Evolutionary conservation across 257 asterid species (phyloP).

Genomic region (Verbena officinalis): DNA sequence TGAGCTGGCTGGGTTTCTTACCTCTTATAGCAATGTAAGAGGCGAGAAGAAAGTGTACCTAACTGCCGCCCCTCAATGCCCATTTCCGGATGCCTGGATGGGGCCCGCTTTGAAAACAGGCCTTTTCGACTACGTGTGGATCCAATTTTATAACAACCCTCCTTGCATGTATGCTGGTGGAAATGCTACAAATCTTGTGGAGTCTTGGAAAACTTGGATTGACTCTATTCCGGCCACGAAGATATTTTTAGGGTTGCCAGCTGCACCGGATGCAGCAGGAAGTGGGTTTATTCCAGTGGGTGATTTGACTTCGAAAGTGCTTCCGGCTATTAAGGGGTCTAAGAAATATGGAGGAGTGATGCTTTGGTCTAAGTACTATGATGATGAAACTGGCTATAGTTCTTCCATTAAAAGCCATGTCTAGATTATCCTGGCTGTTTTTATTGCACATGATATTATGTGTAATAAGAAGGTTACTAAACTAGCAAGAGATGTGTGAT

Average conservation of each 20-base stretch:
- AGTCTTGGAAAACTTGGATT: constrained; percentile 51
- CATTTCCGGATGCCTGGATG: constrained; percentile 57
- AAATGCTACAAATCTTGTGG: constrained; percentile 31
- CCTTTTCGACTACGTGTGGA: constrained; percentile 63
- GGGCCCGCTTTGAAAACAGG: constrained; percentile 58
- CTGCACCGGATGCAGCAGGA: constrained; percentile 64
- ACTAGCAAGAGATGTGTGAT: constrained; percentile 5
- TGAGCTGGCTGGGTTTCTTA: constrained; percentile 48
- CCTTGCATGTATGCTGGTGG: constrained; percentile 52
- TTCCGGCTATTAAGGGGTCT: constrained; percentile 58
- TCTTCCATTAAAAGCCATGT: constrained; percentile 53
- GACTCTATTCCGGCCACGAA: constrained; percentile 46
- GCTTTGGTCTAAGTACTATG: constrained; percentile 67
- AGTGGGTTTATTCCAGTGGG: constrained; percentile 54
- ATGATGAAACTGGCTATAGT: constrained; percentile 57
- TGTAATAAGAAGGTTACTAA: background rate
- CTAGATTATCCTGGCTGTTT: constrained; percentile 17
- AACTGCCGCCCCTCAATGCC: constrained; percentile 70
- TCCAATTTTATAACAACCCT: constrained; percentile 64
- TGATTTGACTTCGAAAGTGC: constrained; percentile 45
- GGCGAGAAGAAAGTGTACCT: constrained; percentile 42
- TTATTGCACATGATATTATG: too few species aligned
- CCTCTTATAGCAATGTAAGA: constrained; percentile 38
- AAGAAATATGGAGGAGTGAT: constrained; percentile 67
- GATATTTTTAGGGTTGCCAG: constrained; percentile 62